These are phyloP conservation scores for Trifolium pratense DNA, from an alignment of 306 rosid species.

Conservation along the genomic window DNA sequence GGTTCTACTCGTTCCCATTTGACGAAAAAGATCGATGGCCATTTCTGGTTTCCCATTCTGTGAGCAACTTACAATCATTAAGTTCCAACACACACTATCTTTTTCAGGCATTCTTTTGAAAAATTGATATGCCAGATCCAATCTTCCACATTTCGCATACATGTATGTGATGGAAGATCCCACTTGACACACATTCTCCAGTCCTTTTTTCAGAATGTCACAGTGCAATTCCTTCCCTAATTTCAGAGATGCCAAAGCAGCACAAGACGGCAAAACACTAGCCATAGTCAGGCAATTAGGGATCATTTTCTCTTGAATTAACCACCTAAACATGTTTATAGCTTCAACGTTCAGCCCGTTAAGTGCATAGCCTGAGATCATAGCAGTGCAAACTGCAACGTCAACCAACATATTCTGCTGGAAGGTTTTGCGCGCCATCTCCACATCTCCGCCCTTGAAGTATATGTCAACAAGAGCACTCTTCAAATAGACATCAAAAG, in stretches of 20 bases:
- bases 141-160: slow-evolving; percentile 86
- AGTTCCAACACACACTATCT: slow-evolving; percentile 85
- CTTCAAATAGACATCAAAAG: slow-evolving; percentile 69
- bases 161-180: slow-evolving; percentile 75
- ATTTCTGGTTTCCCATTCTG: slow-evolving; percentile 74
- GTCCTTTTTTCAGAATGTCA: slow-evolving; percentile 50
- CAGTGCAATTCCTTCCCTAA: slow-evolving; percentile 81
- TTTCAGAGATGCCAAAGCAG: slow-evolving; percentile 66
- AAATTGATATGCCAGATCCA: slow-evolving; percentile 66
- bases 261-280: slow-evolving; percentile 77
- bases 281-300: slow-evolving; percentile 74
- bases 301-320: slow-evolving; percentile 58
- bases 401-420: slow-evolving; percentile 55
- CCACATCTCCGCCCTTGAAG: slow-evolving; percentile 65
- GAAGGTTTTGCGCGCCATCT: slow-evolving; percentile 59
- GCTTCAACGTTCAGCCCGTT: slow-evolving; percentile 66
- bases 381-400: slow-evolving; percentile 68
- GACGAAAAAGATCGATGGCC: slow-evolving; percentile 66
- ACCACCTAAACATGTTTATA: slow-evolving; percentile 60
- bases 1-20: slow-evolving; percentile 67
- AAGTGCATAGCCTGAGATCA: slow-evolving; percentile 77
- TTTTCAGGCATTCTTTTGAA: slow-evolving; percentile 59
- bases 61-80: slow-evolving; percentile 72
- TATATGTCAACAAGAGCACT: slow-evolving; percentile 71
- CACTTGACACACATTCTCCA: slow-evolving; percentile 53